Conservation (phyloP, 139 green algal species). For the Chlamydomonas sp. region DNA sequence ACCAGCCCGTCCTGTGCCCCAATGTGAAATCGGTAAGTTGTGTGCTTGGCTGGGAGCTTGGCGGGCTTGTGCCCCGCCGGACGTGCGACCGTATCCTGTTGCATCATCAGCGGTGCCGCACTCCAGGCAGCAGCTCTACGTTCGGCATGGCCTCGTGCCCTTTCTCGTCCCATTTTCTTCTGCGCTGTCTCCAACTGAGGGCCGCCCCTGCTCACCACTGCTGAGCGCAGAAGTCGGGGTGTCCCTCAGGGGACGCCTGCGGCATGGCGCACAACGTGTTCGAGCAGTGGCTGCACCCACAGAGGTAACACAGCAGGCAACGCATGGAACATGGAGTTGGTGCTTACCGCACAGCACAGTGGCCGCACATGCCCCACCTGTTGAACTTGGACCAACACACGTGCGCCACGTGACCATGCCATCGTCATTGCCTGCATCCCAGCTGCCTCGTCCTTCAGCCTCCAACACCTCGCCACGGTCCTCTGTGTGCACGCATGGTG, state of each 20-base stretch:
- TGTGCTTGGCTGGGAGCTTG: neutral
- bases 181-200: neutral
- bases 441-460: no score
- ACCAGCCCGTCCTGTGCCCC: conserved; percentile 3
- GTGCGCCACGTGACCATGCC: no score
- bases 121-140: neutral
- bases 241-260: conserved; percentile 77
- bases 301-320: no score
- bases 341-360: no score
- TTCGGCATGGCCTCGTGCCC: neutral
- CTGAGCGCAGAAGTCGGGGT: conserved; percentile 13
- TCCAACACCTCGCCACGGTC: no score
- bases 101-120: neutral
- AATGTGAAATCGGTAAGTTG: conserved; percentile 12
- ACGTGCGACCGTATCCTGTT: neutral
- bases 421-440: no score
- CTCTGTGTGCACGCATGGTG: no score
- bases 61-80: neutral
- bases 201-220: neutral
- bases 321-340: no score
- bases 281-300: conserved; percentile 87
- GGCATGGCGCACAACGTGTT: conserved; percentile 92
- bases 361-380: no score
- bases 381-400: no score
- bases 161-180: neutral